A percentile compares a stretch with the other conserved stretches of the same genome.
These are phyloP conservation scores for Heritiera fomes DNA, from an alignment of 345 rosid genomes.

Conservation along the genomic window DNA sequence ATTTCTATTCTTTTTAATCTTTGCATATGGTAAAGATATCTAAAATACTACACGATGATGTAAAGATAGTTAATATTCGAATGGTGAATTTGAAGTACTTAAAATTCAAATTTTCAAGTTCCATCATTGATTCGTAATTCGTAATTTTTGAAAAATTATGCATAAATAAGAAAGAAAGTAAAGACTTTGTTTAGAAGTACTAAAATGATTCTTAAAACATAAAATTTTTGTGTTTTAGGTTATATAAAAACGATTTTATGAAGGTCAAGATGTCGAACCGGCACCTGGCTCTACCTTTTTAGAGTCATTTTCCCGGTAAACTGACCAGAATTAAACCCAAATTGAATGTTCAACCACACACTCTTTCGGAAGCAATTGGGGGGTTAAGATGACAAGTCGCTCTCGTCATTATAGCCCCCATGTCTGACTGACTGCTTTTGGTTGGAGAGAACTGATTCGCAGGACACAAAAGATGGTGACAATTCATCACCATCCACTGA, in stretches of 20 bases:
- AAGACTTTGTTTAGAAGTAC: no score
- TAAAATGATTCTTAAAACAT: no score
- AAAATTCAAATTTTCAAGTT: no score
- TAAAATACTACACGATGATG: no score
- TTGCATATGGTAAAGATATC: constrained; percentile 1
- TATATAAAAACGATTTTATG: no score
- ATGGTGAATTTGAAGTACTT: no score
- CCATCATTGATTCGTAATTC: no score
- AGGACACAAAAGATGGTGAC: constrained; percentile 61
- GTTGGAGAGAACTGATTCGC: constrained; percentile 56
- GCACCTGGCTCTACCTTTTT: neutral
- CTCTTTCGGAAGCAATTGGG: constrained; percentile 10
- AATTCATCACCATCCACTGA: constrained; percentile 52
- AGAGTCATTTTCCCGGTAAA: constrained; percentile 25
- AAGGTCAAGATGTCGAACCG: no score
- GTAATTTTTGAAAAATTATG: no score
- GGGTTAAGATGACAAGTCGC: constrained; percentile 62
- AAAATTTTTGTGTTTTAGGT: no score
- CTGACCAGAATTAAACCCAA: constrained; percentile 25
- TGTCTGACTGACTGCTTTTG: constrained; percentile 70
- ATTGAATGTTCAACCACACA: constrained; percentile 8
- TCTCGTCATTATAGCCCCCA: constrained; percentile 64
- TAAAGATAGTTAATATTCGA: no score
- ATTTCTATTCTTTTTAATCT: neutral
- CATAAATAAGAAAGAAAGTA: no score